Evolutionary conservation across 768 basidiomycete species (phyloP).

Genomic region (Russula vinacea): DNA sequence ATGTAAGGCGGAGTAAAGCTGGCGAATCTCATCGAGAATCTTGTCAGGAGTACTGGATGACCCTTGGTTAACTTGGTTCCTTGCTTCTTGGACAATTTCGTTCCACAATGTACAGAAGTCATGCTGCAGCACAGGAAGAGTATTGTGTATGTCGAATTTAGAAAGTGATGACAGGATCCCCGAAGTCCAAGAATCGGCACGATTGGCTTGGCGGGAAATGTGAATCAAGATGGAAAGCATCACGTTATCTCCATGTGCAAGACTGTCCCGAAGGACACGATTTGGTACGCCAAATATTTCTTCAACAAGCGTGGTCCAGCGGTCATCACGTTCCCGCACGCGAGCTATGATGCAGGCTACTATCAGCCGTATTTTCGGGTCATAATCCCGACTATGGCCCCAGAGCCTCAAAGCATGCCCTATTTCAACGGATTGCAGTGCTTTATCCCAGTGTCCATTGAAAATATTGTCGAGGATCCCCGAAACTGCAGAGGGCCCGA

Average conservation of each 20-base stretch:
- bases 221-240: slow-evolving; percentile 3
- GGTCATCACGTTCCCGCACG: neutral
- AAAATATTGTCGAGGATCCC: neutral
- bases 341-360: neutral
- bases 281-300: neutral
- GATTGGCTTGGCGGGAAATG: neutral
- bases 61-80: too few species aligned
- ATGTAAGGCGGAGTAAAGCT: neutral
- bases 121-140: neutral
- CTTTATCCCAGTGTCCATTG: neutral
- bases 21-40: neutral
- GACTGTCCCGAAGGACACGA: neutral
- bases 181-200: too few species aligned
- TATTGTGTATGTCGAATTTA: neutral
- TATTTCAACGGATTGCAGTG: neutral
- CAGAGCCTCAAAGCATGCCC: neutral
- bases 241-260: neutral
- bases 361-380: neutral
- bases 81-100: neutral
- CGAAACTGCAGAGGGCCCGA: neutral
- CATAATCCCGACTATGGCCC: neutral
- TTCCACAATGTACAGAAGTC: slow-evolving; percentile 2
- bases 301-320: neutral
- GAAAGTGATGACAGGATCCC: neutral
- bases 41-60: neutral